Evolutionary conservation across 345 rosid genomes (phyloP).

Genomic region (Citrus sp.): DNA sequence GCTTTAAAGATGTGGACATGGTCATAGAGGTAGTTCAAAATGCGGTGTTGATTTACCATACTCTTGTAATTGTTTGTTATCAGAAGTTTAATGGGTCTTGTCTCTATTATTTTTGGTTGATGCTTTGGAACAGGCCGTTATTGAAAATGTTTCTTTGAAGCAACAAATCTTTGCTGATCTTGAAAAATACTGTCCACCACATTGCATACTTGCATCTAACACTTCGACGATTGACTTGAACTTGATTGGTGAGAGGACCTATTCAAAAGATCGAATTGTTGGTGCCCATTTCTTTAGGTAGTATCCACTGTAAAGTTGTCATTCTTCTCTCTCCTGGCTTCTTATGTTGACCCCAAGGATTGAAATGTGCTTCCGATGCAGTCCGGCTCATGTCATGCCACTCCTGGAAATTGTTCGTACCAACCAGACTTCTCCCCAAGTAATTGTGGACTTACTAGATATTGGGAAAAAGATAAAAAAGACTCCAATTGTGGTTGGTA

Average conservation of each 20-base stretch:
- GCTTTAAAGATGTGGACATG: slow-evolving; percentile 87
- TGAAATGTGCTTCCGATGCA: slow-evolving; percentile 34
- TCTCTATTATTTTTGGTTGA: slow-evolving; percentile 20
- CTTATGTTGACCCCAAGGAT: slow-evolving; percentile 8
- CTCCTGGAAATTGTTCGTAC: slow-evolving; percentile 93
- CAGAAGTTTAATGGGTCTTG: slow-evolving; percentile 12
- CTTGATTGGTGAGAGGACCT: slow-evolving; percentile 75
- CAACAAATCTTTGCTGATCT: slow-evolving; percentile 94
- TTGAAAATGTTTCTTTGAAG: slow-evolving; percentile 86
- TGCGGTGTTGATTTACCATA: background rate
- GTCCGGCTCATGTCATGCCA: slow-evolving; percentile 98
- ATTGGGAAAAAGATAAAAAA: slow-evolving; percentile 89
- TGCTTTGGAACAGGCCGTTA: slow-evolving; percentile 77
- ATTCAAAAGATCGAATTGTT: slow-evolving; percentile 72
- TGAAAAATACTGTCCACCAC: slow-evolving; percentile 82
- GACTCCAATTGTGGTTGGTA: slow-evolving; percentile 92
- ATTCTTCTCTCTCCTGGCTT: background rate
- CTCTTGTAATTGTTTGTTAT: background rate
- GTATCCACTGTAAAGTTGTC: slow-evolving; percentile 3
- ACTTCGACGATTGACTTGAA: slow-evolving; percentile 95
- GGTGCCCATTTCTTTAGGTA: slow-evolving; percentile 99
- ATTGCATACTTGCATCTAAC: slow-evolving; percentile 90
- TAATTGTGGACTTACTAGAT: slow-evolving; percentile 81
- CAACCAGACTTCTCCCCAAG: slow-evolving; percentile 81
- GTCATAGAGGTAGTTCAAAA: slow-evolving; percentile 76